phyloP scores from a whole-genome alignment of 495 filamentous ascomycete species.

The Platismatia glauca region DNA sequence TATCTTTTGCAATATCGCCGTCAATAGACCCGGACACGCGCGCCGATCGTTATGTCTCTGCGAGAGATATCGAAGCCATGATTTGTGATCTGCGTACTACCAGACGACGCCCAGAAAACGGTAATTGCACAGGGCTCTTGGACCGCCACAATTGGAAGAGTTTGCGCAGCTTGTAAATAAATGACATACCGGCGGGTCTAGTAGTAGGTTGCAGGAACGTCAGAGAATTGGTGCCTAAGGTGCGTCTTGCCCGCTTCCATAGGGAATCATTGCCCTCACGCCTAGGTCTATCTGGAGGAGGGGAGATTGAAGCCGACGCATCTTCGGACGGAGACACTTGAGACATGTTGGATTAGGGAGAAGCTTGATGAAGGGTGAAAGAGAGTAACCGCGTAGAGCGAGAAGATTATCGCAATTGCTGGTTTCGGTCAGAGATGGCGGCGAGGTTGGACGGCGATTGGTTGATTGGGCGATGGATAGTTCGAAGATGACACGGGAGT shows the following conservation, averaged over 20 bases:
- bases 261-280: constrained; percentile 25
- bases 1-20: background rate
- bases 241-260: constrained; percentile 26
- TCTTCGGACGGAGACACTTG: constrained; percentile 12
- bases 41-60: background rate
- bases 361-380: background rate
- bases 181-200: constrained; percentile 21
- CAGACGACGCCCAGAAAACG: too few relatives aligned
- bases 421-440: background rate
- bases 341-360: constrained; percentile 7
- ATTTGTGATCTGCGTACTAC: background rate
- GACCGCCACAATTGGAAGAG: background rate
- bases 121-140: background rate
- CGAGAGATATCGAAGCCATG: background rate
- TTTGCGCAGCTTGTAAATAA: too few relatives aligned
- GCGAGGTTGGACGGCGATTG: background rate
- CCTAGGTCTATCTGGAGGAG: constrained; percentile 11
- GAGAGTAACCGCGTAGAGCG: background rate
- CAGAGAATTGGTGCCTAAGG: constrained; percentile 23
- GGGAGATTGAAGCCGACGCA: constrained; percentile 4
- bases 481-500: too few relatives aligned
- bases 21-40: background rate
- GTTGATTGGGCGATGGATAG: background rate
- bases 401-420: constrained; percentile 1
- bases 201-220: constrained; percentile 24